Evolutionary conservation across 768 basidiomycete genomes (phyloP), one percentile per base, ranked within the genome.

Genomic region (Mycena pura): DNA sequence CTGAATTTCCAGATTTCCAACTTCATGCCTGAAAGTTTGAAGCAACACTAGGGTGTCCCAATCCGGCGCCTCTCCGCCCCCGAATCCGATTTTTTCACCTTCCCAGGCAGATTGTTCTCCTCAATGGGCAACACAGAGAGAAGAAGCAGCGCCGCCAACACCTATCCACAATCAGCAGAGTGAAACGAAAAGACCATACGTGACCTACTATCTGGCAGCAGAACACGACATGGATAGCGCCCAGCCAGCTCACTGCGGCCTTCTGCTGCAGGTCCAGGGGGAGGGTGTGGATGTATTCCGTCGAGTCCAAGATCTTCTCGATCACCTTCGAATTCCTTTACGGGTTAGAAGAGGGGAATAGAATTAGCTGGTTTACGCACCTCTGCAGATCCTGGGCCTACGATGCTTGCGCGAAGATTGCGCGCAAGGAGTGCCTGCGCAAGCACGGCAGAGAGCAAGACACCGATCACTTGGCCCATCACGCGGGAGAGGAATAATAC

Each of bases 381-480:
- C 72, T 84, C 74, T 48, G 71, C 69, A 13, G 88, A 80, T 43
- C 80, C 80, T 14, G 83, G 80, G 0, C 88, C 90, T 0, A 76
- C 79, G 62, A 92, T 89, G 21, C 82, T 79, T 44, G 77, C 74
- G 36, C 79, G 77, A 38, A 92, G 76, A 55, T 88, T 80, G n/a
- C 69, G 62, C 25, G 82, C 77, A 29, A 92, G 76, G 50, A 90
- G 72, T 4, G 80, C 74, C 71, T 92, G 90, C 25, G 89, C 74
- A 22, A 92, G 69, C 0, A 88, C 83, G 14, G 87, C 86, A 53
- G 81, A 83, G 29, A 89, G 72, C 50, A 86, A 84, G 32, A 92
- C 91, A 28, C 91, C 91, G 50, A 91, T 79, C 36, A 92, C 90
- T 72, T 92, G 90, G 1, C 90, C 90, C 13, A 85, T 84, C 3